phyloP scores from a whole-genome alignment of 2,329 filamentous ascomycete genomes.

The Fusarium citri region DNA sequence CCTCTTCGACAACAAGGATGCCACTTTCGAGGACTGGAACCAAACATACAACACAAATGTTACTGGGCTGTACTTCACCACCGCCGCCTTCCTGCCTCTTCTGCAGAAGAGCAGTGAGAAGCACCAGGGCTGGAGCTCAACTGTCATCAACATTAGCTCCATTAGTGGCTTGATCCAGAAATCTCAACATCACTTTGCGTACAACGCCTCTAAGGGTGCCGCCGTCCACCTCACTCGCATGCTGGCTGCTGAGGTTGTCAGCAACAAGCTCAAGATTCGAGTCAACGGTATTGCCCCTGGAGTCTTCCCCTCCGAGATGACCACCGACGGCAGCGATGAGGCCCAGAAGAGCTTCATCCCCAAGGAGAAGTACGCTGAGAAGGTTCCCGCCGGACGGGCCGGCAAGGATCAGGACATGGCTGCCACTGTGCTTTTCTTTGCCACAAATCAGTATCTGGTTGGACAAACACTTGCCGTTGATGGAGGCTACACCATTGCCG shows the following conservation, averaged over 20 bases:
- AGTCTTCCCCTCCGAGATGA: slow-evolving; percentile 79
- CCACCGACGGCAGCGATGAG: slow-evolving; percentile 60
- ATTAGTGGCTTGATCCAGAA: slow-evolving; percentile 74
- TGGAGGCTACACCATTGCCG: slow-evolving; percentile 57
- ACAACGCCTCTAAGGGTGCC: slow-evolving; percentile 73
- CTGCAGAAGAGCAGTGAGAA: slow-evolving; percentile 63
- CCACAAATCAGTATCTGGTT: slow-evolving; percentile 58
- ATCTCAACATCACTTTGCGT: slow-evolving; percentile 73
- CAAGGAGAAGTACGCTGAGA: slow-evolving; percentile 66
- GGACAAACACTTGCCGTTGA: slow-evolving; percentile 59
- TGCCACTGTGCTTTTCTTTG: slow-evolving; percentile 69
- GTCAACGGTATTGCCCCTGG: slow-evolving; percentile 80
- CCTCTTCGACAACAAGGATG: slow-evolving; percentile 72
- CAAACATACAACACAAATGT: slow-evolving; percentile 80
- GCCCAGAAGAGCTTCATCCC: slow-evolving; percentile 69
- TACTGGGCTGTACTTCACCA: slow-evolving; percentile 73
- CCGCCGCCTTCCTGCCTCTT: slow-evolving; percentile 71
- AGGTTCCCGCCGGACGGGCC: slow-evolving; percentile 74
- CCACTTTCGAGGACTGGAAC: slow-evolving; percentile 76
- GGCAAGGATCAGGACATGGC: slow-evolving; percentile 79
- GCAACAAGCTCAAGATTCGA: slow-evolving; percentile 71
- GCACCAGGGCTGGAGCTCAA: slow-evolving; percentile 62
- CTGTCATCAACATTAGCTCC: slow-evolving; percentile 76
- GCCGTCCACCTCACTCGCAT: slow-evolving; percentile 73
- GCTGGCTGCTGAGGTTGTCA: slow-evolving; percentile 70